These are phyloP conservation scores for Thielaviopsis ethacetica DNA, from an alignment of 2,329 filamentous ascomycete genomes.

Conservation along the genomic window DNA sequence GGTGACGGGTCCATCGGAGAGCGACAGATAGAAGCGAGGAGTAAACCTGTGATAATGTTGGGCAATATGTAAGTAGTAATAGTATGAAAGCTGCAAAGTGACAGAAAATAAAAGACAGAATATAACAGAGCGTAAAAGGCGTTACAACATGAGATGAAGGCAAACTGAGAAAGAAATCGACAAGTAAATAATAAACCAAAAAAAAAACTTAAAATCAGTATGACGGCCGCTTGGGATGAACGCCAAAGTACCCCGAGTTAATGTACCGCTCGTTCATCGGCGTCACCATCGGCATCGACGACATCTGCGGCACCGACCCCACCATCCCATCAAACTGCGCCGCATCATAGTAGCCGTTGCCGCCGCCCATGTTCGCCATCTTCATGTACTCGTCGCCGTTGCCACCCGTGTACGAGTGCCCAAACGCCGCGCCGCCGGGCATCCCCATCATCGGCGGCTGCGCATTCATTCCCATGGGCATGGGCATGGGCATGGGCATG, in stretches of 20 bases:
- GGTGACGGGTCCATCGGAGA: not conserved
- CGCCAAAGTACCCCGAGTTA: conserved; percentile 1
- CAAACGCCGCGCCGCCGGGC: not conserved
- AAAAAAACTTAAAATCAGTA: not conserved
- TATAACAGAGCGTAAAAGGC: not conserved
- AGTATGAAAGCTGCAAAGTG: too few species aligned
- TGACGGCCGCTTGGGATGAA: not conserved
- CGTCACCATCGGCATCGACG: not conserved
- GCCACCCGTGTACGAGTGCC: not conserved
- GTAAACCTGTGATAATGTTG: not conserved
- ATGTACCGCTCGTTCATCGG: not conserved
- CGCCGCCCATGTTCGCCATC: not conserved
- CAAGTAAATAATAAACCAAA: not conserved
- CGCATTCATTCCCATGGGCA: not conserved
- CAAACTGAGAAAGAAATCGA: not conserved
- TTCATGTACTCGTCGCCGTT: not conserved
- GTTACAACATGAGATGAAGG: not conserved
- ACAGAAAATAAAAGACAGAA: not conserved
- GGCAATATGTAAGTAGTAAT: not conserved
- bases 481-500: not conserved
- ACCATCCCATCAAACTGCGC: not conserved
- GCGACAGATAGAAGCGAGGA: not conserved
- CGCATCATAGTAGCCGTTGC: not conserved
- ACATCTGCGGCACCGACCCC: not conserved
- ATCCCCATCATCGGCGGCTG: not conserved